These are phyloP conservation scores for Digitaria exilis DNA, from an alignment of 202 grass and related monocot genomes.

Conservation along the genomic window DNA sequence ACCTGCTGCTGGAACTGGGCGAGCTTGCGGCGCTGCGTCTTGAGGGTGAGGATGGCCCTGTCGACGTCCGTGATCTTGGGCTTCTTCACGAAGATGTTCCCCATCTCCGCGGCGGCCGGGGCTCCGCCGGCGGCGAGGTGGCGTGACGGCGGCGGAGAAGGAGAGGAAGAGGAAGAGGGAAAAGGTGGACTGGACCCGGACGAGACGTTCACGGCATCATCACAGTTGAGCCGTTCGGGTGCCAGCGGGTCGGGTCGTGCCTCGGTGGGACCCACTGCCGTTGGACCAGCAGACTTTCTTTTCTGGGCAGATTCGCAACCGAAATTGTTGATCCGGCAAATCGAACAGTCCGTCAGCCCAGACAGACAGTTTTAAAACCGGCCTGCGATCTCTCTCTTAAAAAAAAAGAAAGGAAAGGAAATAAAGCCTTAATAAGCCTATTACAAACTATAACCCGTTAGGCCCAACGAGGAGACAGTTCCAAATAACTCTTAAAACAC, in stretches of 20 bases:
- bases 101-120: conserved; percentile 43
- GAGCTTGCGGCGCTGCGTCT: conserved; percentile 96
- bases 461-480: too few relatives aligned
- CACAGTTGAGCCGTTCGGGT: neutral
- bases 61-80: conserved; percentile 96
- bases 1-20: conserved; percentile 95
- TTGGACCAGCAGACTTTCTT: neutral
- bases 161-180: conserved; percentile 21
- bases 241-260: neutral
- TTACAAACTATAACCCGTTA: too few relatives aligned
- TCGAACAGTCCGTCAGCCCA: neutral
- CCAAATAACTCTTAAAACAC: too few relatives aligned
- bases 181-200: conserved; percentile 41
- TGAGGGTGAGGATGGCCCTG: conserved; percentile 91
- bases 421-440: too few relatives aligned
- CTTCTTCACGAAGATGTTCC: conserved; percentile 98
- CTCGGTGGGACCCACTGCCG: neutral
- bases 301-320: neutral
- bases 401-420: neutral
- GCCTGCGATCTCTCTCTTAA: neutral
- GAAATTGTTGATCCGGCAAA: neutral
- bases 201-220: conserved; percentile 40
- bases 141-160: conserved; percentile 20
- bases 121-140: conserved; percentile 28
- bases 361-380: neutral